A percentile compares a stretch with the other conserved stretches of the same genome.
Conservation (phyloP, 2,329 filamentous ascomycete species). For the Curvularia verruculosa region DNA sequence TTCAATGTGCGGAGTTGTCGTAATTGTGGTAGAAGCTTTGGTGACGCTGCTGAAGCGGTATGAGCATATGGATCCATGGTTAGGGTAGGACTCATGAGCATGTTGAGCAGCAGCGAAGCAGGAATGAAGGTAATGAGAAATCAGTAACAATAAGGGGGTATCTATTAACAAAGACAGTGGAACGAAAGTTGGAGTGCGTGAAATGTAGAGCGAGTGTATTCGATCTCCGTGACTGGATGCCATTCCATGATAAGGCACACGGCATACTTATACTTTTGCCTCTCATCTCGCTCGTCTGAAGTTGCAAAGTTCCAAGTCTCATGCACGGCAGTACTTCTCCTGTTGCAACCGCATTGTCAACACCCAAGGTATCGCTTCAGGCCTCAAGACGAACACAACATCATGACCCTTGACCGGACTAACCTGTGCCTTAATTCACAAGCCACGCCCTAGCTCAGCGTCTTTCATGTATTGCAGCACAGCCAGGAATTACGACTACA, state of each 20-base stretch:
- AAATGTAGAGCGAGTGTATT: constrained; percentile 16
- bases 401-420: constrained; percentile 7
- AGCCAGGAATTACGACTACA: constrained; percentile 30
- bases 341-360: constrained; percentile 11
- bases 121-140: background rate
- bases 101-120: background rate
- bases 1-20: constrained; percentile 28
- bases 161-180: constrained; percentile 1
- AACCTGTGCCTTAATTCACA: constrained; percentile 5
- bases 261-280: constrained; percentile 25
- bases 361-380: constrained; percentile 16
- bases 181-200: constrained; percentile 2
- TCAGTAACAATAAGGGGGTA: background rate
- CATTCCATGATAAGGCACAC: constrained; percentile 12
- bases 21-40: constrained; percentile 19
- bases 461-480: constrained; percentile 15
- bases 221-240: constrained; percentile 10
- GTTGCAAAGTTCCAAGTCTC: constrained; percentile 4
- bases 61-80: constrained; percentile 7
- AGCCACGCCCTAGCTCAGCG: constrained; percentile 1
- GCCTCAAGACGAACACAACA: constrained; percentile 17
- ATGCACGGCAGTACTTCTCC: constrained; percentile 16
- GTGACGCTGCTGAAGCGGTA: constrained; percentile 9
- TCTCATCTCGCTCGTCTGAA: constrained; percentile 1
- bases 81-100: constrained; percentile 21